Evolutionary conservation across 306 rosid genomes (phyloP).

Genomic region (Sphenostylis stenocarpa): DNA sequence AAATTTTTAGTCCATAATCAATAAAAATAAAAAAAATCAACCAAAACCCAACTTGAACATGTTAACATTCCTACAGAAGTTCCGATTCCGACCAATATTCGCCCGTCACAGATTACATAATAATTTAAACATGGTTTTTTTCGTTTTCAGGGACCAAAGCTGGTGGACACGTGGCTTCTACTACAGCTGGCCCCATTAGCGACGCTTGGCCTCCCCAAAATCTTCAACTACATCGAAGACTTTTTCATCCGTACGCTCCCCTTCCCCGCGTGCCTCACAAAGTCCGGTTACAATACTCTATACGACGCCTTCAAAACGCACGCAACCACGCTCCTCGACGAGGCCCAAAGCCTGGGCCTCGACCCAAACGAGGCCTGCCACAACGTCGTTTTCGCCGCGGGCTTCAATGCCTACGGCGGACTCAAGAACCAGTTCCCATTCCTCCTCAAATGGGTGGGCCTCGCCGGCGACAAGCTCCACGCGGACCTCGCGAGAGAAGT

Average conservation of each 20-base stretch:
- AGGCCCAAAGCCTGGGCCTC: slow-evolving; percentile 48
- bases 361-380: slow-evolving; percentile 64
- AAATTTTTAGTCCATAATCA: too few species aligned
- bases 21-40: too few species aligned
- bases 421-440: slow-evolving; percentile 51
- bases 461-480: slow-evolving; percentile 50
- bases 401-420: slow-evolving; percentile 77
- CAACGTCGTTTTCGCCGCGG: slow-evolving; percentile 57
- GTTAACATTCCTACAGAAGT: too few species aligned
- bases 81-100: too few species aligned
- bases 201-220: slow-evolving; percentile 44
- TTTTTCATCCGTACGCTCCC: slow-evolving; percentile 46
- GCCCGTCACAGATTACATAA: too few species aligned
- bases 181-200: slow-evolving; percentile 58
- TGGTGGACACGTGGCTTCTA: slow-evolving; percentile 44
- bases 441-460: slow-evolving; percentile 64
- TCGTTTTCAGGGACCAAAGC: neutral
- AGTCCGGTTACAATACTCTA: slow-evolving; percentile 49
- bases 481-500: slow-evolving; percentile 48
- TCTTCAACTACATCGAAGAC: slow-evolving; percentile 57
- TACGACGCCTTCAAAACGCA: slow-evolving; percentile 27
- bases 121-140: too few species aligned
- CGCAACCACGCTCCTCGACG: slow-evolving; percentile 31
- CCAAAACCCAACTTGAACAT: too few species aligned
- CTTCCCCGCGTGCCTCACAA: slow-evolving; percentile 47